phyloP scores from a whole-genome alignment of 2,329 filamentous ascomycete species.

The Colletotrichum limetticola region DNA sequence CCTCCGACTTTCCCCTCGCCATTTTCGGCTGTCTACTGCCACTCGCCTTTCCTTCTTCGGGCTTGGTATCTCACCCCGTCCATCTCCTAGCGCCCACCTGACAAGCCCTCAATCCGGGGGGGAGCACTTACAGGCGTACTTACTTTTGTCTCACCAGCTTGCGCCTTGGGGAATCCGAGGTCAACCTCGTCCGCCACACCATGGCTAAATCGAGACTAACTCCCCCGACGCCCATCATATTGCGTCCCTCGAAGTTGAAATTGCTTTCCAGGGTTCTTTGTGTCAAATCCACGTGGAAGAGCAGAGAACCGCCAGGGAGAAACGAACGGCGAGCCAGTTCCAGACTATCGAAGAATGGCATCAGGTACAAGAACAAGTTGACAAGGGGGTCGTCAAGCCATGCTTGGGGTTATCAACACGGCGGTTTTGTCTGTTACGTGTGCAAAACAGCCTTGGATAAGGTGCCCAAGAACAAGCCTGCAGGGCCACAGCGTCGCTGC shows the following conservation, averaged over 20 bases:
- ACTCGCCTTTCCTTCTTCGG: conserved; percentile 3
- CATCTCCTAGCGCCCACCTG: neutral
- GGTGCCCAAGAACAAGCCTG: neutral
- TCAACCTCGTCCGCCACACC: neutral
- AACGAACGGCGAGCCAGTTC: neutral
- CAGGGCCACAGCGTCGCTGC: neutral
- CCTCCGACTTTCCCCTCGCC: conserved; percentile 5
- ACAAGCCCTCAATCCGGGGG: neutral
- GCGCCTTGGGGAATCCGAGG: neutral
- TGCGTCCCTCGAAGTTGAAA: neutral
- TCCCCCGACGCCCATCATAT: neutral
- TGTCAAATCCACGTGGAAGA: conserved; percentile 15
- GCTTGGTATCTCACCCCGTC: neutral
- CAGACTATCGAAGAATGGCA: neutral
- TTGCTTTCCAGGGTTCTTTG: conserved; percentile 7
- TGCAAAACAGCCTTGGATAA: neutral
- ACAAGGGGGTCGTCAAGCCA: neutral
- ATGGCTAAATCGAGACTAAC: neutral
- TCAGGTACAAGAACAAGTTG: neutral
- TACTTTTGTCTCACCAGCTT: neutral
- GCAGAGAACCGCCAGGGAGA: neutral
- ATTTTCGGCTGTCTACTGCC: conserved; percentile 1
- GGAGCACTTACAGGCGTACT: neutral
- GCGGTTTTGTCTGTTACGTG: neutral
- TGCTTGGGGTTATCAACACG: neutral